phyloP scores from a whole-genome alignment of 2,329 filamentous ascomycete genomes.

The Grosmannia penicillata region DNA sequence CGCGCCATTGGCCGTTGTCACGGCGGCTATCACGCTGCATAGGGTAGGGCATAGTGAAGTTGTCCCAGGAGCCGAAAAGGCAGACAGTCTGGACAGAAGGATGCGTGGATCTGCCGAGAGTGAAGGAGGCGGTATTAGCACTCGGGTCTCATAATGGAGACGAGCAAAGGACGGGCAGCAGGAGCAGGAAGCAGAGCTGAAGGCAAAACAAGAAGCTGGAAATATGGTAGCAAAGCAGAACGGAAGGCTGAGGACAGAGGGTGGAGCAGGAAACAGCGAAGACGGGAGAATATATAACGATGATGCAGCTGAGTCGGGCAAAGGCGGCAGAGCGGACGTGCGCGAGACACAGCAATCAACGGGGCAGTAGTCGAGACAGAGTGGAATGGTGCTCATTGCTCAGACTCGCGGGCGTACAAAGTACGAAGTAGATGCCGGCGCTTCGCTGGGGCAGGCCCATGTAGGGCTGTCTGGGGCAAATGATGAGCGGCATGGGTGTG shows the following conservation, averaged over 20 bases:
- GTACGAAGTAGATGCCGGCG: too few species aligned
- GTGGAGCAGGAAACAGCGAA: too few species aligned
- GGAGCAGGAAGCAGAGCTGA: neutral
- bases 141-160: neutral
- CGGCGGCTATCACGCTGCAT: constrained; percentile 71
- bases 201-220: neutral
- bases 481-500: too few species aligned
- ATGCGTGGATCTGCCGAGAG: constrained; percentile 35
- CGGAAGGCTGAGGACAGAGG: neutral
- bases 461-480: too few species aligned
- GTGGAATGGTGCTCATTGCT: too few species aligned
- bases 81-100: constrained; percentile 55
- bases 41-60: constrained; percentile 63
- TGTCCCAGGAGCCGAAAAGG: constrained; percentile 89
- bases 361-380: too few species aligned
- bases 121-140: constrained; percentile 1
- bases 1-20: constrained; percentile 66
- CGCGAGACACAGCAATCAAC: too few species aligned
- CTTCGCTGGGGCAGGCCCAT: too few species aligned
- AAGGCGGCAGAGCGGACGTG: too few species aligned
- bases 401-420: too few species aligned
- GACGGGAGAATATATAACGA: too few species aligned
- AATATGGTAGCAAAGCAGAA: neutral
- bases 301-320: too few species aligned
- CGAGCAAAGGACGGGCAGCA: neutral